These are phyloP conservation scores for Aspergillus funiculosus DNA, from an alignment of 495 filamentous ascomycete species.

Conservation along the genomic window DNA sequence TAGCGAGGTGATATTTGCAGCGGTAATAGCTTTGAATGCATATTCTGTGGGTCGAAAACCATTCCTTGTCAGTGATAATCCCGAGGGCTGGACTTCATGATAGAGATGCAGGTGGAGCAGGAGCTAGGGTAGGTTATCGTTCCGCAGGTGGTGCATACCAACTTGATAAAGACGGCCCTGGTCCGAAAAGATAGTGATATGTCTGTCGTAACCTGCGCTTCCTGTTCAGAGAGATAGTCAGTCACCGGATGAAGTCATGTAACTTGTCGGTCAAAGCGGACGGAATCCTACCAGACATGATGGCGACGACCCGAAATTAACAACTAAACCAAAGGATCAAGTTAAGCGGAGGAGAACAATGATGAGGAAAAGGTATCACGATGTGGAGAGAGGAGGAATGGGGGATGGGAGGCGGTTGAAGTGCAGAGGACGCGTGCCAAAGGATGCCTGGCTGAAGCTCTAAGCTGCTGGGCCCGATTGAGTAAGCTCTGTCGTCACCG, in stretches of 20 bases:
- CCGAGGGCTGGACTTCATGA: neutral
- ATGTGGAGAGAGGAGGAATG: conserved; percentile 14
- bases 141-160: conserved; percentile 56
- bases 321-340: conserved; percentile 4
- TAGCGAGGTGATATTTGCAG: conserved; percentile 96
- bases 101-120: neutral
- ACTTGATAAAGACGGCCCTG: conserved; percentile 98
- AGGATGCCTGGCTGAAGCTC: conserved; percentile 43
- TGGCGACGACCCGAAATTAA: conserved; percentile 18
- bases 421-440: conserved; percentile 39
- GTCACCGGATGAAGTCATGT: conserved; percentile 36
- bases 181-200: conserved; percentile 99
- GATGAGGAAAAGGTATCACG: conserved; percentile 11
- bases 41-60: conserved; percentile 61
- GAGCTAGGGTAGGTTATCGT: neutral
- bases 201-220: conserved; percentile 86
- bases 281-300: conserved; percentile 41
- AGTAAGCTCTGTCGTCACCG: conserved; percentile 25
- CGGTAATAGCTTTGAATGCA: conserved; percentile 99
- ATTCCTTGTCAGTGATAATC: conserved; percentile 21
- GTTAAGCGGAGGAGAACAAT: neutral
- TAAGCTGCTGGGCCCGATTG: conserved; percentile 30
- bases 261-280: conserved; percentile 11
- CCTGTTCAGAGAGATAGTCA: conserved; percentile 51
- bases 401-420: conserved; percentile 22